Percentiles rank a stretch among this genome's conserved stretches.
These are phyloP conservation scores for Pythium vanterpoolii DNA, from an alignment of 352 stramenopile genomes.

Conservation along the genomic window DNA sequence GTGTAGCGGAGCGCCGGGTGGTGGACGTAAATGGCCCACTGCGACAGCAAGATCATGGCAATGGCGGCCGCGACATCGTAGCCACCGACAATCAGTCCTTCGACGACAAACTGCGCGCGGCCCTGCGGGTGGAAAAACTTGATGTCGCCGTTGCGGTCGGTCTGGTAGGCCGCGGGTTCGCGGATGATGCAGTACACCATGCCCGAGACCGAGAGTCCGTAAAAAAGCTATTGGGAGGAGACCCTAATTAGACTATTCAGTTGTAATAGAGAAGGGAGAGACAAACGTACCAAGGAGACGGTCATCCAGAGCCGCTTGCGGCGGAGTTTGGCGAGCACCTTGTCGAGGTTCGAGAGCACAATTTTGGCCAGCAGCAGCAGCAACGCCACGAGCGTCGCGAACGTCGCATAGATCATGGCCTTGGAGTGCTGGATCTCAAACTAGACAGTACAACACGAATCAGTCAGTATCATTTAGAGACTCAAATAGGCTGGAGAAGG, in stretches of 20 bases:
- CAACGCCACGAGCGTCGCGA: conserved; percentile 27
- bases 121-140: conserved; percentile 86
- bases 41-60: conserved; percentile 77
- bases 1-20: conserved; percentile 50
- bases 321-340: conserved; percentile 64
- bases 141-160: conserved; percentile 77
- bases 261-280: background rate
- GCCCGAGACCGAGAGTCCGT: conserved; percentile 81
- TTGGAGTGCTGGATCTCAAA: conserved; percentile 63
- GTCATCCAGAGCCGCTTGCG: conserved; percentile 87
- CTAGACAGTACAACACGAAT: conserved; percentile 29
- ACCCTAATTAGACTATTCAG: background rate
- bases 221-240: conserved; percentile 55
- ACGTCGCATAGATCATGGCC: conserved; percentile 52
- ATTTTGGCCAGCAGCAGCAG: conserved; percentile 51
- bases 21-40: conserved; percentile 79
- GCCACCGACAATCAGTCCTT: conserved; percentile 75
- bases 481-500: background rate
- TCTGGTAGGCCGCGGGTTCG: conserved; percentile 67
- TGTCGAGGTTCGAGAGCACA: conserved; percentile 63
- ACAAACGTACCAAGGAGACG: conserved; percentile 57
- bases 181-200: conserved; percentile 91
- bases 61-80: conserved; percentile 64
- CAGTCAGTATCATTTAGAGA: background rate
- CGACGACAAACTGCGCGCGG: conserved; percentile 79